These are phyloP conservation scores for Crepidotus variabilis DNA, from an alignment of 768 basidiomycete genomes.

Conservation along the genomic window DNA sequence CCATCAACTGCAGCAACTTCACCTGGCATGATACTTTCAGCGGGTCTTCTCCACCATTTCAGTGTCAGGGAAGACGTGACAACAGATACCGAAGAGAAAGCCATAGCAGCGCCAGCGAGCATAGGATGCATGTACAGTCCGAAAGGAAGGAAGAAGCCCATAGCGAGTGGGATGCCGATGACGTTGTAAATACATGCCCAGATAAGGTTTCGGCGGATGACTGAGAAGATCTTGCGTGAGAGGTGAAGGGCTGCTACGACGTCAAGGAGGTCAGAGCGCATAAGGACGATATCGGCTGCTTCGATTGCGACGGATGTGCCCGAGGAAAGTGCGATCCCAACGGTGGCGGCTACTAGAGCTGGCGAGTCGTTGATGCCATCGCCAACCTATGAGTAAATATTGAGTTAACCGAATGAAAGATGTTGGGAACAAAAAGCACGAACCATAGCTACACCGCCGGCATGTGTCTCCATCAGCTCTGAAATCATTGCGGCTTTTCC, in stretches of 20 bases:
- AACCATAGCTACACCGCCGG: slow-evolving; percentile 88
- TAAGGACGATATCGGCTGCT: slow-evolving; percentile 96
- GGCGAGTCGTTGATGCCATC: slow-evolving; percentile 99
- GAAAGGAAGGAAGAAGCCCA: slow-evolving; percentile 93
- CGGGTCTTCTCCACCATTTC: slow-evolving; percentile 78
- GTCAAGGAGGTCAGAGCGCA: slow-evolving; percentile 95
- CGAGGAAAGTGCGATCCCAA: slow-evolving; percentile 94
- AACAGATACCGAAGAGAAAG: slow-evolving; percentile 94
- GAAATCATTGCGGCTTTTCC: slow-evolving; percentile 87
- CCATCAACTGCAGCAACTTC: slow-evolving; percentile 37
- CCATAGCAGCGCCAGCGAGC: slow-evolving; percentile 99
- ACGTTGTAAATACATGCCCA: slow-evolving; percentile 98
- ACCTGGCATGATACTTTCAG: slow-evolving; percentile 66
- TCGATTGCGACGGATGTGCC: slow-evolving; percentile 98
- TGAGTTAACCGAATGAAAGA: background rate
- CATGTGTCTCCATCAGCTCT: slow-evolving; percentile 72
- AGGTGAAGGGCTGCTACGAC: slow-evolving; percentile 96
- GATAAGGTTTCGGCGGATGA: slow-evolving; percentile 88
- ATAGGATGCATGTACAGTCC: slow-evolving; percentile 95
- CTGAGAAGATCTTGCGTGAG: slow-evolving; percentile 80
- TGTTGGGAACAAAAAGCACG: slow-evolving; percentile 17
- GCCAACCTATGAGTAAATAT: slow-evolving; percentile 62
- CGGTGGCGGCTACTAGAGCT: slow-evolving; percentile 91
- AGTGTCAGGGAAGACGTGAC: slow-evolving; percentile 87
- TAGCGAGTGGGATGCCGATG: slow-evolving; percentile 92